Percentiles rank a stretch among this genome's conserved stretches.
These are phyloP conservation scores for Madurella fahalii DNA, from an alignment of 2,329 filamentous ascomycete genomes.

Conservation along the genomic window DNA sequence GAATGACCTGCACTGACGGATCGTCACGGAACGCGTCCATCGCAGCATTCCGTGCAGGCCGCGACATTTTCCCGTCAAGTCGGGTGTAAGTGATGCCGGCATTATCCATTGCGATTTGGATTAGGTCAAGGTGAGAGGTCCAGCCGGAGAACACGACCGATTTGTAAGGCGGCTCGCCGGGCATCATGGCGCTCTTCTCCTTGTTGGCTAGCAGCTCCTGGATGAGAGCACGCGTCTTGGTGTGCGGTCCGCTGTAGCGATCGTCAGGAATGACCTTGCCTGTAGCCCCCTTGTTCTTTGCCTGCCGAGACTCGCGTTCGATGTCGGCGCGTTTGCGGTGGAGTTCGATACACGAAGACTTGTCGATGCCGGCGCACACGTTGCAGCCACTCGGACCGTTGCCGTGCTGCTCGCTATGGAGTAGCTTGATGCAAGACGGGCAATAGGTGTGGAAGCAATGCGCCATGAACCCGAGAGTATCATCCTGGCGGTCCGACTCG, in stretches of 20 bases:
- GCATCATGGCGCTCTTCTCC: slow-evolving; percentile 56
- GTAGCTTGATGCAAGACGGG: slow-evolving; percentile 61
- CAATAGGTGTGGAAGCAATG: slow-evolving; percentile 87
- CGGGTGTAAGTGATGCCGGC: slow-evolving; percentile 66
- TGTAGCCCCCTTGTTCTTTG: slow-evolving; percentile 52
- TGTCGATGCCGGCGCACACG: slow-evolving; percentile 25
- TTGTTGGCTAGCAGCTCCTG: slow-evolving; percentile 66
- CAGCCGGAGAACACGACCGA: slow-evolving; percentile 95
- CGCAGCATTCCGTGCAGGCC: slow-evolving; percentile 66
- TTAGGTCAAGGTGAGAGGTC: slow-evolving; percentile 91
- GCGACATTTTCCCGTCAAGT: slow-evolving; percentile 87
- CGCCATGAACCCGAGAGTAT: slow-evolving; percentile 73
- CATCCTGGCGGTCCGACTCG: slow-evolving; percentile 55
- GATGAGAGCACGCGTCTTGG: slow-evolving; percentile 81
- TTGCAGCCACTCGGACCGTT: slow-evolving; percentile 8
- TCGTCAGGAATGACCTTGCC: slow-evolving; percentile 54
- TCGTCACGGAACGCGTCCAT: slow-evolving; percentile 77
- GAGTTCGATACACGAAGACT: slow-evolving; percentile 63
- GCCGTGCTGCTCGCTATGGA: slow-evolving; percentile 44
- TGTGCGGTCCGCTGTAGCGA: slow-evolving; percentile 79
- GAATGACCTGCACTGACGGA: slow-evolving; percentile 67
- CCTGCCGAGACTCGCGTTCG: slow-evolving; percentile 50
- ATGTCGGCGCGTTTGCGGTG: slow-evolving; percentile 56
- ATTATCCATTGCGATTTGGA: slow-evolving; percentile 72
- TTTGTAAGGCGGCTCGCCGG: slow-evolving; percentile 72